Evolutionary conservation across 2,329 filamentous ascomycete species (phyloP).

Genomic region (Nothomitra cinnamomea): DNA sequence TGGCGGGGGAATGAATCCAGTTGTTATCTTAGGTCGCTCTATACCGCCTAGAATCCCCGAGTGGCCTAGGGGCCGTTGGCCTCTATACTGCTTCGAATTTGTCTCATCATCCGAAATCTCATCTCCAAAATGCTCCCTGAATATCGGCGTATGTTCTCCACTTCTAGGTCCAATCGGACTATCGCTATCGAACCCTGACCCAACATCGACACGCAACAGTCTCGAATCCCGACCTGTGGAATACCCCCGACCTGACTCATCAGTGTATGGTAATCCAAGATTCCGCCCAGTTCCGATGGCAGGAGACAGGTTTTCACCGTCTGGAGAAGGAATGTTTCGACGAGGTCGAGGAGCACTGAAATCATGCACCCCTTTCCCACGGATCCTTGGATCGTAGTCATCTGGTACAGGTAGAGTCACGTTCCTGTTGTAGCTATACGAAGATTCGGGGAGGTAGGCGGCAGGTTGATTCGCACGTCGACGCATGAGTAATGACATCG

Average conservation of each 20-base stretch:
- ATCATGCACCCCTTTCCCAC: conserved; percentile 46
- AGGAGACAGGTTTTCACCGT: conserved; percentile 11
- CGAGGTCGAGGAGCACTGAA: conserved; percentile 41
- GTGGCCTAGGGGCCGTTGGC: conserved; percentile 16
- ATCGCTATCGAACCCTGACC: not conserved
- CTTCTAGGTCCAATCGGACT: conserved; percentile 11
- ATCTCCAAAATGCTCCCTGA: conserved; percentile 44
- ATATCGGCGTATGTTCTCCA: conserved; percentile 37
- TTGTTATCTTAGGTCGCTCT: not conserved
- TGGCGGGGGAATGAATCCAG: not conserved
- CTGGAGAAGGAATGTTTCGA: conserved; percentile 23
- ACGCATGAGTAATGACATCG: conserved; percentile 37
- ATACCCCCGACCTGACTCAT: conserved; percentile 4
- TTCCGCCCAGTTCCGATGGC: not conserved
- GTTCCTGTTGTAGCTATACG: conserved; percentile 20
- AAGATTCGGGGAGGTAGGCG: conserved; percentile 21
- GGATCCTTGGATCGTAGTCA: conserved; percentile 46
- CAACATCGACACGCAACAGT: not conserved
- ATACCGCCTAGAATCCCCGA: conserved; percentile 6
- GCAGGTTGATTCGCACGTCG: conserved; percentile 36
- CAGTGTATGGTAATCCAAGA: conserved; percentile 3
- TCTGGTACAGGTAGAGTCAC: conserved; percentile 22
- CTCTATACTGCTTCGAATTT: conserved; percentile 17
- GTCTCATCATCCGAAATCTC: conserved; percentile 19
- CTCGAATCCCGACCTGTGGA: conserved; percentile 1